These are phyloP conservation scores for Chaetomiaceae sp. DNA, from an alignment of 2,329 filamentous ascomycete species.

Conservation along the genomic window DNA sequence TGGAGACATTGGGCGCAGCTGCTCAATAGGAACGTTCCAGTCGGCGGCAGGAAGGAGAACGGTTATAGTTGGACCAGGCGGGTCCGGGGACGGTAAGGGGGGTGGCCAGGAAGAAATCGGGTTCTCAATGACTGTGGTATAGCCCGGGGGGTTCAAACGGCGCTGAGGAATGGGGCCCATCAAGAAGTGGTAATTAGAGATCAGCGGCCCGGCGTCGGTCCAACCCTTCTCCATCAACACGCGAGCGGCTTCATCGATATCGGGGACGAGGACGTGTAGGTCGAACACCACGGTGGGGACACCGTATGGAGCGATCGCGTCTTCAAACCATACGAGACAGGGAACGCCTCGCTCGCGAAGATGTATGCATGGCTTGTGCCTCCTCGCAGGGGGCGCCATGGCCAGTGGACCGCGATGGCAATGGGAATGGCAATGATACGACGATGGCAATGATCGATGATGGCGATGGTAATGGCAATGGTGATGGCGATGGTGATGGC, in stretches of 20 bases:
- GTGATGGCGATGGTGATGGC: too few species aligned
- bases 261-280: slow-evolving; percentile 22
- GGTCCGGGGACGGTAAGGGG: not conserved
- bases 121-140: not conserved
- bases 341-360: slow-evolving; percentile 4
- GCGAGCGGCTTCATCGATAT: slow-evolving; percentile 20
- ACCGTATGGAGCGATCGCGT: slow-evolving; percentile 24
- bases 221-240: slow-evolving; percentile 18
- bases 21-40: not conserved
- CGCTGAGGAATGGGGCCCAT: not conserved
- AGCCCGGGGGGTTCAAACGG: slow-evolving; percentile 2
- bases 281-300: slow-evolving; percentile 27
- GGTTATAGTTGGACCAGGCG: not conserved
- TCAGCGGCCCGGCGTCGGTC: not conserved
- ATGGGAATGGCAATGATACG: too few species aligned
- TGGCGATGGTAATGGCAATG: too few species aligned
- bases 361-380: not conserved
- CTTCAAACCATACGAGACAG: slow-evolving; percentile 24
- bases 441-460: too few species aligned
- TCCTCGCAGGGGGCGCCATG: not conserved
- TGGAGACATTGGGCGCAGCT: not conserved
- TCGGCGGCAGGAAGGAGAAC: slow-evolving; percentile 4
- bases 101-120: not conserved
- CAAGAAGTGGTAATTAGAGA: not conserved
- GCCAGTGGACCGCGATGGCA: too few species aligned